phyloP scores from a whole-genome alignment of 2,329 filamentous ascomycete genomes.

The Harringtonia lauricola region DNA sequence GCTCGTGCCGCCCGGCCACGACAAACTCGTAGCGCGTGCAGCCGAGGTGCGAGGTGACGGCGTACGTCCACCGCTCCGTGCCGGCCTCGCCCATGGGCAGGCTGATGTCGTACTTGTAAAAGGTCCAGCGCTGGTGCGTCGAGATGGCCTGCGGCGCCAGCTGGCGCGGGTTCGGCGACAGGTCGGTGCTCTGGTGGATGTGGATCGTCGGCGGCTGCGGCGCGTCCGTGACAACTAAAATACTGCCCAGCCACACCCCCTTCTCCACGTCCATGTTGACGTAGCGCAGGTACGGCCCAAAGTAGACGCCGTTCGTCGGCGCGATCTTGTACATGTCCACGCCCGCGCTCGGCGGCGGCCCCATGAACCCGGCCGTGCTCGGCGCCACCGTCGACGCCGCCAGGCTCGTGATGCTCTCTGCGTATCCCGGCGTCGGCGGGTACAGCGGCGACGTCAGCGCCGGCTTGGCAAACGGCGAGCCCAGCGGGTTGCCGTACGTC shows the following conservation, averaged over 20 bases:
- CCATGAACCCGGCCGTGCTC: conserved; percentile 71
- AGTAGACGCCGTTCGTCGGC: conserved; percentile 94
- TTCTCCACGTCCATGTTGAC: conserved; percentile 94
- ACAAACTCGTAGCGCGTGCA: conserved; percentile 98
- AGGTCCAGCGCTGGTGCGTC: conserved; percentile 86
- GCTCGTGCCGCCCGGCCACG: conserved; percentile 81
- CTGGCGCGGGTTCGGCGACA: conserved; percentile 87
- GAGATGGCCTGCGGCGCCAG: conserved; percentile 72
- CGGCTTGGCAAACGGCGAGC: conserved; percentile 58
- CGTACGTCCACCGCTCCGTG: conserved; percentile 90
- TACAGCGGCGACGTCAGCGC: conserved; percentile 72
- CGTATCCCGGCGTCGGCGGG: conserved; percentile 72
- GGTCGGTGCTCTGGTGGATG: conserved; percentile 77
- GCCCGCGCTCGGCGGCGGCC: conserved; percentile 77
- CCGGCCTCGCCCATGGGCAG: conserved; percentile 76
- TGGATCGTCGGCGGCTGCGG: conserved; percentile 93
- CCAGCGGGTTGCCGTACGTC: conserved; percentile 63
- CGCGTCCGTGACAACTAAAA: conserved; percentile 83
- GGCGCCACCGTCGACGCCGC: conserved; percentile 63
- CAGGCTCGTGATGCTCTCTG: conserved; percentile 77
- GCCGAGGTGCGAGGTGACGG: conserved; percentile 89
- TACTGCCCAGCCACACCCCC: conserved; percentile 85
- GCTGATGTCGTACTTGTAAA: conserved; percentile 90
- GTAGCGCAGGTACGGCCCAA: conserved; percentile 90
- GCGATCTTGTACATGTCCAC: conserved; percentile 90